Base-by-base conservation (phyloP, 805 yeast species). In the Cyberlindnera maclurae region DNA sequence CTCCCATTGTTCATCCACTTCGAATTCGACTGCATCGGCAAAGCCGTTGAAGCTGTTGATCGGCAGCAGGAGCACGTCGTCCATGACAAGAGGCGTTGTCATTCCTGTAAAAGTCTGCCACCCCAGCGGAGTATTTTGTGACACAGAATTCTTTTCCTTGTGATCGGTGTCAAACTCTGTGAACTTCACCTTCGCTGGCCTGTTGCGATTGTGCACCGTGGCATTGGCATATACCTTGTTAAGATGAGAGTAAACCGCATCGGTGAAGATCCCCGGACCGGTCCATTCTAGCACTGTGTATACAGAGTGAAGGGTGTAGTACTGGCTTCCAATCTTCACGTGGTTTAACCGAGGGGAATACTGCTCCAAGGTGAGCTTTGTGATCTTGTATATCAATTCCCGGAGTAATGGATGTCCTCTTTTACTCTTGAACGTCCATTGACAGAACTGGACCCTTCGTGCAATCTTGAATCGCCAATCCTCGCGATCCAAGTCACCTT, bases 351-450 rank as follows among this genome's bases (percentile, higher is more conserved):
- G 59, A 50, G 12, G 61, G 22, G 50, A 51, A 38, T 63, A 60
- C 31, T 71, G 53, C 13, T 65, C 62, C 36, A 75, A 57, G 0
- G 82, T 76, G 5, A 64, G 57, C 41, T 73, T 73, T 1, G 72
- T 71, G 42, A 77, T 77, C 35, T 59, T 61, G 15, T 77, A 70
- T 40, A 77, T 77, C 34, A 75, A 54, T 46, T 77, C 80, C 41
- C 78, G 65, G 39, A 77, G 63, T 12, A 77, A 61, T 7, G 82
- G 82, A 52, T 77, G 82, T n/a, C 80, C 78, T 4, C 76, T 73
- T 49, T 74, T 77, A 26, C 77, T 65, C 54, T 75, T 78, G 37
- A 77, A 63, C 10, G 79, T 68, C 68, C 79, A 77, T 51, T 77
- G 82, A 36, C 79, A 77, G 49, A 77, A 73, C 51, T 77, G 82